Percentiles rank a stretch among this genome's conserved stretches.
Evolutionary conservation across 352 stramenopile genomes (phyloP).

Genomic region (Globisporangium spiculum): DNA sequence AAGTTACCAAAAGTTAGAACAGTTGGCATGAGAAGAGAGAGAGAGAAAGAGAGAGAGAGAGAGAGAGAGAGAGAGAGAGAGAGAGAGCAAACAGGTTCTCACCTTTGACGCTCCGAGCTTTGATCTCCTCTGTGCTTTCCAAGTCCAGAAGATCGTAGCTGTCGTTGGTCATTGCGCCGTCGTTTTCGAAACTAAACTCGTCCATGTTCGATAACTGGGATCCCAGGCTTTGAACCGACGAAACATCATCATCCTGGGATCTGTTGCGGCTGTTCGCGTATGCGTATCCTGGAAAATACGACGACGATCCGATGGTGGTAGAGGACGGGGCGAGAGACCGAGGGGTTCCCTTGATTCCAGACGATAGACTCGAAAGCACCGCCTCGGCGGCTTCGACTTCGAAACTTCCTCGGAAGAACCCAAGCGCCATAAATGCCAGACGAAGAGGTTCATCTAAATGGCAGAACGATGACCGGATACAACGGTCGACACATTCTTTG

Average conservation of each 20-base stretch:
- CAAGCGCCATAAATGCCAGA: conserved; percentile 81
- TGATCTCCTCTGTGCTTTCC: conserved; percentile 65
- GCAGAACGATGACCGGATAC: conserved; percentile 79
- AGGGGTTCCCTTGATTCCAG: conserved; percentile 18
- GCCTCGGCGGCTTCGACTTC: conserved; percentile 66
- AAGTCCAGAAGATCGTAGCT: conserved; percentile 76
- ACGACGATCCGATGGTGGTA: conserved; percentile 26
- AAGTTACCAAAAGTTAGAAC: background rate
- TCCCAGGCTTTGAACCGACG: conserved; percentile 57
- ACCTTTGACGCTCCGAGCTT: conserved; percentile 44
- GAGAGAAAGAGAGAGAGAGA: background rate
- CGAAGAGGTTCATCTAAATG: conserved; percentile 66
- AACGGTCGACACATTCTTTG: conserved; percentile 77
- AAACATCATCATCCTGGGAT: conserved; percentile 43
- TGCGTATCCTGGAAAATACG: conserved; percentile 48
- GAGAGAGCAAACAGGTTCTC: background rate
- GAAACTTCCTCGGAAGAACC: conserved; percentile 79
- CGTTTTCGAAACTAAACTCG: conserved; percentile 69
- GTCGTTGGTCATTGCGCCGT: conserved; percentile 77
- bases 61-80: background rate
- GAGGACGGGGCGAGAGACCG: conserved; percentile 30
- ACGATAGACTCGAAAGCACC: conserved; percentile 54
- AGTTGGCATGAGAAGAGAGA: background rate
- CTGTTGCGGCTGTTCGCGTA: conserved; percentile 38
- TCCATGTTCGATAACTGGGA: conserved; percentile 70